Conservation (phyloP, 1,284 basidiomycete genomes). For the Moesziomyces globuligerus region DNA sequence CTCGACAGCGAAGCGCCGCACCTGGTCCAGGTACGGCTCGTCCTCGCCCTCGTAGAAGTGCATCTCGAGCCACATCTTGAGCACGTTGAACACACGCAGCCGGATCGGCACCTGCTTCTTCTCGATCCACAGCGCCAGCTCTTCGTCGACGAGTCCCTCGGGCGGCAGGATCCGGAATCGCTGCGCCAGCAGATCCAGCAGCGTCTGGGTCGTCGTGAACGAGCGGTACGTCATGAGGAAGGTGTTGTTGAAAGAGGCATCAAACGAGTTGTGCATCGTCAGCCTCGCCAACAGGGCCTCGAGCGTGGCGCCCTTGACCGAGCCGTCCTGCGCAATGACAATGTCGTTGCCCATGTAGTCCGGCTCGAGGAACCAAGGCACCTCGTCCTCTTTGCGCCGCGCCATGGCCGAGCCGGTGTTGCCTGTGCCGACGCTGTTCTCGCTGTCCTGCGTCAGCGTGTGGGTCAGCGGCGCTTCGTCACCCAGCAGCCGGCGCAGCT, state of each 20-base stretch:
- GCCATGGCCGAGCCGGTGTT: constrained; percentile 15
- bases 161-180: constrained; percentile 86
- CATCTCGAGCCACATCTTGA: constrained; percentile 69
- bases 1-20: constrained; percentile 65
- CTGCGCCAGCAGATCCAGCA: constrained; percentile 84
- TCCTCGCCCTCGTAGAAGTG: constrained; percentile 67
- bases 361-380: constrained; percentile 81
- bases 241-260: constrained; percentile 84
- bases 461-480: constrained; percentile 70
- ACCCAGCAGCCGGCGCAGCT: constrained; percentile 76
- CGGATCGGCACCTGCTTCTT: constrained; percentile 90
- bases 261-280: constrained; percentile 78
- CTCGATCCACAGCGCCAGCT: constrained; percentile 83
- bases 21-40: constrained; percentile 63
- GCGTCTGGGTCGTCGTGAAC: constrained; percentile 84
- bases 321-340: constrained; percentile 76
- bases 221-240: constrained; percentile 98
- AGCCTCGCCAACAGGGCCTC: constrained; percentile 85
- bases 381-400: constrained; percentile 67
- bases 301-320: constrained; percentile 85
- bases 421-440: constrained; percentile 17
- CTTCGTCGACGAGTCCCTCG: constrained; percentile 74
- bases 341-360: constrained; percentile 84
- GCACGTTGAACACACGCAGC: constrained; percentile 67
- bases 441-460: constrained; percentile 39